Evolutionary conservation across 805 yeast genomes (phyloP).

Genomic region (Kazachstania bromeliacearum): DNA sequence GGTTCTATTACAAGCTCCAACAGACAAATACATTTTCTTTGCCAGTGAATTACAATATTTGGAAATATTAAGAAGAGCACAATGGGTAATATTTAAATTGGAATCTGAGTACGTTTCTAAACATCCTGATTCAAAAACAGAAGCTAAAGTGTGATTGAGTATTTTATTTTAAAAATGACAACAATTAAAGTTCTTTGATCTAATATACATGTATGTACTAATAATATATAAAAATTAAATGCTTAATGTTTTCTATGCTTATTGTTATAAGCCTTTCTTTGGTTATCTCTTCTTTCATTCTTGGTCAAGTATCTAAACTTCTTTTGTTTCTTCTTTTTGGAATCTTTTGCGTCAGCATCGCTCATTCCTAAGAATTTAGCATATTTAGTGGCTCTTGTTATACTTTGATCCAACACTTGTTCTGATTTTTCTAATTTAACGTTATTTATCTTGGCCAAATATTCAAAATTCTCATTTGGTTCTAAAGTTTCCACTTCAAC

Average conservation of each 20-base stretch:
- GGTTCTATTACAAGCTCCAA: conserved; percentile 33
- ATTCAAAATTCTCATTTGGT: conserved; percentile 45
- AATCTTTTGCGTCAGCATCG: conserved; percentile 30
- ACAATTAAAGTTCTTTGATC: background rate
- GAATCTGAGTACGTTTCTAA: conserved; percentile 55
- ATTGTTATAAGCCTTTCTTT: conserved; percentile 37
- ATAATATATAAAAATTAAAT: background rate
- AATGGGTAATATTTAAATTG: conserved; percentile 80
- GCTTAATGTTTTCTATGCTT: conserved; percentile 26
- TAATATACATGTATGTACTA: no score
- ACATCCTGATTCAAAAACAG: no score
- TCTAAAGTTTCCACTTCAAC: conserved; percentile 43
- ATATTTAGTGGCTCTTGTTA: conserved; percentile 72
- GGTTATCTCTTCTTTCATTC: conserved; percentile 57
- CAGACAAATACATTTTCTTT: conserved; percentile 53
- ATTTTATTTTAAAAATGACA: no score
- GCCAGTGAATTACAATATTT: conserved; percentile 47
- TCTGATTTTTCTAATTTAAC: conserved; percentile 65
- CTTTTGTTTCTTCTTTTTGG: conserved; percentile 37
- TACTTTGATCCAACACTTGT: conserved; percentile 61
- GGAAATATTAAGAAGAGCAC: conserved; percentile 75
- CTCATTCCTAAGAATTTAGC: conserved; percentile 56
- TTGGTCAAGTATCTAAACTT: conserved; percentile 85
- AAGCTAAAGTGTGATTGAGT: no score
- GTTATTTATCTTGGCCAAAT: conserved; percentile 51